A percentile compares a stretch with the other conserved stretches of the same genome.
phyloP scores from a whole-genome alignment of 306 rosid genomes.

The Parietaria judaica region DNA sequence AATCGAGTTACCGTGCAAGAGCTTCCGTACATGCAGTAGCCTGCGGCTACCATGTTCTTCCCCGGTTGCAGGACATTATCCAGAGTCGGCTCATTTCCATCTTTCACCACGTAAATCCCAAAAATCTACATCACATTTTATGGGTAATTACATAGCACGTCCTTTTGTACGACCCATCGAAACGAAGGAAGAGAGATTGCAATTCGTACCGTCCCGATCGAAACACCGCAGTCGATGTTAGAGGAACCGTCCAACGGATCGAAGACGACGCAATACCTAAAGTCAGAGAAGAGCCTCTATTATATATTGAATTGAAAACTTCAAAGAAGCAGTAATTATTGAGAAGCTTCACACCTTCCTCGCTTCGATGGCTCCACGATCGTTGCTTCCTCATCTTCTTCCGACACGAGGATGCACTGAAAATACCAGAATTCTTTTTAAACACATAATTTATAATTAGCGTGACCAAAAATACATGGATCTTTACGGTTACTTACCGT shows the following conservation, averaged over 20 bases:
- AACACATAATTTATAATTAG: neutral
- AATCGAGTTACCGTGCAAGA: constrained; percentile 74
- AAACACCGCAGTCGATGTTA: constrained; percentile 93
- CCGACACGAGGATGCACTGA: constrained; percentile 87
- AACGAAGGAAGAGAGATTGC: constrained; percentile 1
- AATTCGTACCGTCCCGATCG: constrained; percentile 76
- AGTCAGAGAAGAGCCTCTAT: constrained; percentile 1
- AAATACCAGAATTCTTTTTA: constrained; percentile 13
- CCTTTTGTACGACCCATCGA: neutral
- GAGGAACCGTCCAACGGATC: constrained; percentile 75
- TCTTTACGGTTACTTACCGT: constrained; percentile 47
- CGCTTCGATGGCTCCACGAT: constrained; percentile 62
- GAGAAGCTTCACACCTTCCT: constrained; percentile 30
- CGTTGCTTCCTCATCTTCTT: constrained; percentile 88
- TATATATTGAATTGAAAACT: no score
- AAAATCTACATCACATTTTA: constrained; percentile 55
- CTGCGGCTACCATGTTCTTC: constrained; percentile 87
- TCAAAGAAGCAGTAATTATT: neutral
- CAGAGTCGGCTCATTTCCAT: constrained; percentile 48
- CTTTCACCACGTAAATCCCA: constrained; percentile 68
- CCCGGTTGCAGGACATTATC: constrained; percentile 91
- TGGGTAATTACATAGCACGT: neutral
- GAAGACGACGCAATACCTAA: constrained; percentile 82
- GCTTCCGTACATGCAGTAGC: constrained; percentile 99
- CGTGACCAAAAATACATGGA: neutral